These are phyloP conservation scores for Alnus glutinosa DNA, from an alignment of 306 rosid genomes.

Conservation along the genomic window DNA sequence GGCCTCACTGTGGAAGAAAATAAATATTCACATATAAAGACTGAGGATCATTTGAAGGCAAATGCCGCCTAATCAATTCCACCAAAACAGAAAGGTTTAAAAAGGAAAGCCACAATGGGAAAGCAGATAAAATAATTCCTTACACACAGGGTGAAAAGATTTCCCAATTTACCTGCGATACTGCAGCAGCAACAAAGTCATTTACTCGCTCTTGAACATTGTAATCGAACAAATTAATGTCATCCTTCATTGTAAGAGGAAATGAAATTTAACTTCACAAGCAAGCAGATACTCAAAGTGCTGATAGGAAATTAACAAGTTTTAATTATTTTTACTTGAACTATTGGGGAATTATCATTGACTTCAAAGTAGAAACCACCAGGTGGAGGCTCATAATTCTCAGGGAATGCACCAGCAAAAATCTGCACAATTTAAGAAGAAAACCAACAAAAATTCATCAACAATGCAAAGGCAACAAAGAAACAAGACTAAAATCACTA, in stretches of 20 bases:
- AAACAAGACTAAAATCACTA: constrained; percentile 6
- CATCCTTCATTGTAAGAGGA: constrained; percentile 37
- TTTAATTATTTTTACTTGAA: constrained; percentile 42
- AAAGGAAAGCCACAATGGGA: constrained; percentile 15
- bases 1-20: constrained; percentile 2
- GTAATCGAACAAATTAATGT: constrained; percentile 48
- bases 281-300: constrained; percentile 19
- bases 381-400: constrained; percentile 58
- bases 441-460: constrained; percentile 13
- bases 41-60: neutral
- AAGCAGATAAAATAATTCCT: constrained; percentile 13
- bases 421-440: constrained; percentile 31
- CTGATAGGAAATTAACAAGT: constrained; percentile 27
- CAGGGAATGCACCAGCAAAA: constrained; percentile 57
- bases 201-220: constrained; percentile 57
- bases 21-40: neutral
- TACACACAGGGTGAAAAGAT: constrained; percentile 16
- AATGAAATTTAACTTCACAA: constrained; percentile 26
- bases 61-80: constrained; percentile 9
- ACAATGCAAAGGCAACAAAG: neutral
- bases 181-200: constrained; percentile 59
- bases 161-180: constrained; percentile 42
- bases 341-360: constrained; percentile 50
- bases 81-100: neutral
- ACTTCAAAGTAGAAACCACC: constrained; percentile 60